Evolutionary conservation across 164 flowering plant genomes (phyloP).

Genomic region (Malania oleifera): DNA sequence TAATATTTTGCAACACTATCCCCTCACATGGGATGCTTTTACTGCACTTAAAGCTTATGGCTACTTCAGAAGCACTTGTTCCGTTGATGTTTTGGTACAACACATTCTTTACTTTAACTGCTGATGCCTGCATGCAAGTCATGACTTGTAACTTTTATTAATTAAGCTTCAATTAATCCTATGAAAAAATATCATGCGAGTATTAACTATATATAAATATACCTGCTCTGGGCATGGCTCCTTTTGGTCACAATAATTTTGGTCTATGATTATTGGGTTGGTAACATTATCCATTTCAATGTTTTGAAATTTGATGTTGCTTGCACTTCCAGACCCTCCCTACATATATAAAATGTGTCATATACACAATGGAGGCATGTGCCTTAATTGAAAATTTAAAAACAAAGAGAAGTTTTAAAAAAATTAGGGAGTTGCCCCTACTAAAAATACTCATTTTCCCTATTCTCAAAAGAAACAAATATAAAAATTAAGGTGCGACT

Average conservation of each 20-base stretch:
- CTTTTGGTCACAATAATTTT: constrained; percentile 47
- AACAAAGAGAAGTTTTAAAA: too few species aligned
- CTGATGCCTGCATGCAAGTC: constrained; percentile 34
- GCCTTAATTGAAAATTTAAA: too few species aligned
- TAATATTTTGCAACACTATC: constrained; percentile 32
- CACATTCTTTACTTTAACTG: constrained; percentile 43
- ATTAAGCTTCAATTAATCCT: too few species aligned
- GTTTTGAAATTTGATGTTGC: constrained; percentile 36
- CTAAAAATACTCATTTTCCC: too few species aligned
- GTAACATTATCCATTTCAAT: constrained; percentile 37
- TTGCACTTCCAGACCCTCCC: constrained; percentile 53
- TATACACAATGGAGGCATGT: too few species aligned
- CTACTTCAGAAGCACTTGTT: constrained; percentile 41
- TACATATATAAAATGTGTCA: too few species aligned
- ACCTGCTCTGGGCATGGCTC: constrained; percentile 42
- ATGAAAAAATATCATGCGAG: not conserved
- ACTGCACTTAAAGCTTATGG: constrained; percentile 43
- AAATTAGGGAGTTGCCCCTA: too few species aligned
- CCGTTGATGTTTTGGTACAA: constrained; percentile 42
- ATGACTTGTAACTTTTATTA: too few species aligned
- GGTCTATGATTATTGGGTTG: constrained; percentile 52
- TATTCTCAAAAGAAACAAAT: too few species aligned
- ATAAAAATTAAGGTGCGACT: too few species aligned
- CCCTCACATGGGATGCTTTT: constrained; percentile 34
- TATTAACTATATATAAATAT: not conserved